phyloP scores from a whole-genome alignment of 176 grass and related monocot species.

The Oryza coarctata region DNA sequence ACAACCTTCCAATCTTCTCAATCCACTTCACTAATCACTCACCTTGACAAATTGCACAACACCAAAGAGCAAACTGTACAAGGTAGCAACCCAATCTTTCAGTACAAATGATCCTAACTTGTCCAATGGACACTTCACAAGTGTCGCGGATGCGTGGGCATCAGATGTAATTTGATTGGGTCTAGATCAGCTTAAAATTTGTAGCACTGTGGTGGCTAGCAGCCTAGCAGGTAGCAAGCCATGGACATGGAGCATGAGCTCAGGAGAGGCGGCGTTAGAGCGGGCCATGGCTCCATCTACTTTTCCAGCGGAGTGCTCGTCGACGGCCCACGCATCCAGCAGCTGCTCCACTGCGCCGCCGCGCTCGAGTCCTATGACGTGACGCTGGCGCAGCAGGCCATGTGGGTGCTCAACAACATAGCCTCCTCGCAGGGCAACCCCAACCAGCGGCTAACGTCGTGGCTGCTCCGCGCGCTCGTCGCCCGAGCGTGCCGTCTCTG shows the following conservation, averaged over 20 bases:
- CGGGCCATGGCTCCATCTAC: slow-evolving; percentile 32
- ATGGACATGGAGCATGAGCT: slow-evolving; percentile 34
- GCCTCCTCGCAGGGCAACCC: slow-evolving; percentile 74
- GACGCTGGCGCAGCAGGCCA: slow-evolving; percentile 88
- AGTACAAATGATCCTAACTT: background rate
- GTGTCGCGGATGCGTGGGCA: slow-evolving; percentile 5
- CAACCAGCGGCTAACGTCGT: slow-evolving; percentile 80
- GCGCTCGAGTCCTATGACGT: slow-evolving; percentile 90
- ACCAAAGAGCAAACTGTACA: background rate
- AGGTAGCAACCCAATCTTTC: background rate
- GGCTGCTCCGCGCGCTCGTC: slow-evolving; percentile 79
- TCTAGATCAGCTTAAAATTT: background rate
- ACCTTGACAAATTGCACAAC: background rate
- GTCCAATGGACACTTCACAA: slow-evolving; percentile 9
- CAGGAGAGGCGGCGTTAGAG: background rate
- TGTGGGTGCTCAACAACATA: slow-evolving; percentile 99
- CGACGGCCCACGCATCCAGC: slow-evolving; percentile 71
- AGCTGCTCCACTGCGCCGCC: slow-evolving; percentile 81
- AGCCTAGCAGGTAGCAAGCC: background rate
- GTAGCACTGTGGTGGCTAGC: background rate
- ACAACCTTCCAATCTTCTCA: background rate
- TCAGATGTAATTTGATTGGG: background rate
- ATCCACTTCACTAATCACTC: background rate
- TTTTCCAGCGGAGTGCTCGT: slow-evolving; percentile 47
- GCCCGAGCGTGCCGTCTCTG: slow-evolving; percentile 70